phyloP scores from a whole-genome alignment of 2,329 filamentous ascomycete species.

The Neonectria coccinea region DNA sequence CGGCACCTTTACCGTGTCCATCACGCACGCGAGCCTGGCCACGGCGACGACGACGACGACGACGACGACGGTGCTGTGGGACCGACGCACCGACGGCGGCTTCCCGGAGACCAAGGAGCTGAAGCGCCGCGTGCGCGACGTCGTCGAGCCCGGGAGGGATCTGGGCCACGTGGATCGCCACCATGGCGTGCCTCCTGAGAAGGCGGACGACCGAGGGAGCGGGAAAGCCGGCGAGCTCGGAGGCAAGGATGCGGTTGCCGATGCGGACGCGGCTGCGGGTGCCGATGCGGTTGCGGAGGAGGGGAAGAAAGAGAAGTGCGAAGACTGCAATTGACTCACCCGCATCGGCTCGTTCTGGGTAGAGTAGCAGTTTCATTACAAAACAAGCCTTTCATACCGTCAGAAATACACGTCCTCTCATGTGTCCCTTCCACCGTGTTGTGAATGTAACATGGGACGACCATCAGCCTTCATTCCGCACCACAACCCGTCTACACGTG shows the following conservation, averaged over 20 bases:
- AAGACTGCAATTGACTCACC: conserved; percentile 43
- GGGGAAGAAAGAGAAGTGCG: conserved; percentile 36
- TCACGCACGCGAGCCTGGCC: conserved; percentile 54
- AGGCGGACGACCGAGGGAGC: conserved; percentile 4
- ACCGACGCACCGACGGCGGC: conserved; percentile 85
- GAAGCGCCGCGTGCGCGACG: conserved; percentile 85
- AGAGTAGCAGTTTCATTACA: neutral
- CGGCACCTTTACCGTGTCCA: conserved; percentile 82
- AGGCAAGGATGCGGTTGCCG: conserved; percentile 8
- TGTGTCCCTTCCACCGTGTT: neutral
- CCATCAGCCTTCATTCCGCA: neutral
- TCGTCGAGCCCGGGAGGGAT: conserved; percentile 81
- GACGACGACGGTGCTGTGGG: conserved; percentile 75
- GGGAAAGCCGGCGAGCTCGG: conserved; percentile 2
- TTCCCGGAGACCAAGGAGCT: conserved; percentile 96
- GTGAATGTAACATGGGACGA: neutral
- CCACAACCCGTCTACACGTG: neutral
- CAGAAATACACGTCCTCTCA: no score
- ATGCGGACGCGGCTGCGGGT: neutral
- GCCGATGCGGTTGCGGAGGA: conserved; percentile 9
- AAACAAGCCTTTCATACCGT: no score
- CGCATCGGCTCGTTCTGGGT: neutral
- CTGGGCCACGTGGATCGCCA: conserved; percentile 83
- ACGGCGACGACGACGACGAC: conserved; percentile 29
- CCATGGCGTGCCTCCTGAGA: conserved; percentile 40